phyloP scores from a whole-genome alignment of 73 alveolate genomes.

The Paraurostyla sp. region DNA sequence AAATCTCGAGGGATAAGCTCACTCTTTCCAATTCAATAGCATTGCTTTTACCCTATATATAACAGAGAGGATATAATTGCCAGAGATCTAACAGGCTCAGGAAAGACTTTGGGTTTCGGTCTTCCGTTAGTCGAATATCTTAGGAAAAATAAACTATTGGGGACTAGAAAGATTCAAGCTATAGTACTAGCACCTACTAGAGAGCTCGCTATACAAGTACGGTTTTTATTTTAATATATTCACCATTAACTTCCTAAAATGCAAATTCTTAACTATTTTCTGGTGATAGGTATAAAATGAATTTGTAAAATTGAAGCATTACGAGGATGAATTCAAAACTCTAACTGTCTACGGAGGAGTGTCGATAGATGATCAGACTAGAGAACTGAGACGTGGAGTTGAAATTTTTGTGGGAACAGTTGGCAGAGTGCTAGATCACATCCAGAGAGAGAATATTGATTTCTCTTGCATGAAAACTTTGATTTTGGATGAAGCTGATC shows the following conservation, averaged over 20 bases:
- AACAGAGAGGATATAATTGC: conserved; percentile 91
- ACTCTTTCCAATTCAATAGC: conserved; percentile 87
- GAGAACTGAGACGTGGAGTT: conserved; percentile 93
- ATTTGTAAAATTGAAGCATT: conserved; percentile 71
- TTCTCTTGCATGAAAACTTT: conserved; percentile 79
- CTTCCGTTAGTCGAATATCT: conserved; percentile 91
- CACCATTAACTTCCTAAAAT: too few species aligned
- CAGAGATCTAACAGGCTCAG: conserved; percentile 96
- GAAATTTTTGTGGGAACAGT: conserved; percentile 99
- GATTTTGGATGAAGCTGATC: conserved; percentile 99
- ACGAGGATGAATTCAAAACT: conserved; percentile 72
- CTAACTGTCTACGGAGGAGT: conserved; percentile 91
- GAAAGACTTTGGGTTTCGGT: conserved; percentile 96
- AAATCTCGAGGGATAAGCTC: conserved; percentile 13
- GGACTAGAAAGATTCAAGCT: conserved; percentile 65
- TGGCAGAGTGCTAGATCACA: conserved; percentile 98
- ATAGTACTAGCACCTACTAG: conserved; percentile 95
- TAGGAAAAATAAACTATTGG: conserved; percentile 77
- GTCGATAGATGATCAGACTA: conserved; percentile 93
- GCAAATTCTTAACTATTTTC: too few species aligned
- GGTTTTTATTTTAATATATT: background rate
- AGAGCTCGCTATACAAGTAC: conserved; percentile 93
- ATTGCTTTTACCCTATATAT: conserved; percentile 89
- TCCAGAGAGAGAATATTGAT: conserved; percentile 90
- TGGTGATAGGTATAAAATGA: conserved; percentile 80